Percentiles rank a stretch among this genome's conserved stretches.
phyloP scores from a whole-genome alignment of 768 basidiomycete genomes.

The Gymnopilus junonius region DNA sequence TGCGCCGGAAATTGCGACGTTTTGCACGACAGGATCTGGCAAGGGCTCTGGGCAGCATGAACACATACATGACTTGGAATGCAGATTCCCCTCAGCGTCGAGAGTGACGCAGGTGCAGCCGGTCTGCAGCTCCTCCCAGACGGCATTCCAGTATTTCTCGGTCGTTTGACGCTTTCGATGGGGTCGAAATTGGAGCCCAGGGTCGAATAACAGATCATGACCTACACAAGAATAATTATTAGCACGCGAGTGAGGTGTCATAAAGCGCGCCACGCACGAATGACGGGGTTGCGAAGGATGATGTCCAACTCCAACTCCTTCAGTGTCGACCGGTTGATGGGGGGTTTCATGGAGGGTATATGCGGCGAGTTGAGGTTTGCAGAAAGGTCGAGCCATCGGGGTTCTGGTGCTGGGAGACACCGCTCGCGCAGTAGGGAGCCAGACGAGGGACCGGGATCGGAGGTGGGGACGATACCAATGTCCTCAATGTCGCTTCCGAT shows the following conservation, averaged over 20 bases:
- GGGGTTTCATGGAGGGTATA: conserved; percentile 71
- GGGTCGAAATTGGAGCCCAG: conserved; percentile 81
- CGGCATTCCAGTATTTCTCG: conserved; percentile 86
- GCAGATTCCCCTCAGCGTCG: conserved; percentile 54
- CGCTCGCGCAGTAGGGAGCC: conserved; percentile 45
- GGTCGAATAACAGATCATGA: conserved; percentile 90
- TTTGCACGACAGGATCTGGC: conserved; percentile 29
- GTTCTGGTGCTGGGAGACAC: conserved; percentile 12
- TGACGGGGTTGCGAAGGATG: conserved; percentile 88
- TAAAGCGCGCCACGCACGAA: conserved; percentile 62
- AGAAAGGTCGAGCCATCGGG: not conserved
- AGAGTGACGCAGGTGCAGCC: conserved; percentile 88
- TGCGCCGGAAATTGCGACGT: conserved; percentile 16
- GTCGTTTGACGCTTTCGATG: conserved; percentile 72
- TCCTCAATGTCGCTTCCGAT: conserved; percentile 49
- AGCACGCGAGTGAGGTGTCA: conserved; percentile 13
- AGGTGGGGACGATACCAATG: conserved; percentile 46
- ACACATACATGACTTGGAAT: conserved; percentile 60
- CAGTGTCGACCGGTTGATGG: conserved; percentile 83
- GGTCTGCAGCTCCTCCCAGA: conserved; percentile 74
- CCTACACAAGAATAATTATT: conserved; percentile 45
- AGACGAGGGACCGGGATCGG: conserved; percentile 47
- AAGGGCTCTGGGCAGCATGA: conserved; percentile 27
- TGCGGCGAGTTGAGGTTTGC: conserved; percentile 44
- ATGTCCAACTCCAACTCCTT: conserved; percentile 84